Percentiles rank a stretch among this genome's conserved stretches.
Evolutionary conservation across 768 basidiomycete species (phyloP).

Genomic region (Lactifluus hygrophoroides): DNA sequence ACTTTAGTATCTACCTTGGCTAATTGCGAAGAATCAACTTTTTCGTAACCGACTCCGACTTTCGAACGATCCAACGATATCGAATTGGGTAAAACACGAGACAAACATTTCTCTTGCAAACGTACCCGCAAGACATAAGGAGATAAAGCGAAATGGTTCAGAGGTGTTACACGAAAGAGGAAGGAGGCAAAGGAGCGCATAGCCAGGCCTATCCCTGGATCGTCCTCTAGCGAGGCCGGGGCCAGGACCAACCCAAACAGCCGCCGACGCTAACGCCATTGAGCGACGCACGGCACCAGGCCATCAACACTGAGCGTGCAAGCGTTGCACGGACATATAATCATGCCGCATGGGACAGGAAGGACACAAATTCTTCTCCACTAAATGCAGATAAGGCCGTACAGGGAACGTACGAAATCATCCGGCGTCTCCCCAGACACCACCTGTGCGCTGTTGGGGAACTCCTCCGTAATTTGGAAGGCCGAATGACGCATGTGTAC

Average conservation of each 20-base stretch:
- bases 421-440: slow-evolving; percentile 20
- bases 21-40: neutral
- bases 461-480: slow-evolving; percentile 10
- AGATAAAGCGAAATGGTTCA: slow-evolving; percentile 1
- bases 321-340: slow-evolving; percentile 5
- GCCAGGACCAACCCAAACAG: neutral
- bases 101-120: neutral
- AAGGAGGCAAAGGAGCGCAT: slow-evolving; percentile 11
- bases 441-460: slow-evolving; percentile 12
- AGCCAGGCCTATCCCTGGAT: slow-evolving; percentile 4
- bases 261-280: slow-evolving; percentile 1
- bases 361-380: slow-evolving; percentile 4
- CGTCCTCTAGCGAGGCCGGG: neutral
- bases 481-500: slow-evolving; percentile 7
- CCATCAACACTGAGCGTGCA: slow-evolving; percentile 13
- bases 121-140: slow-evolving; percentile 3
- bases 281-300: slow-evolving; percentile 2
- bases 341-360: slow-evolving; percentile 2
- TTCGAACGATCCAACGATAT: neutral
- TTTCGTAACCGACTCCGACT: neutral
- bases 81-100: neutral
- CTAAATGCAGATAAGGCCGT: neutral
- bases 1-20: neutral
- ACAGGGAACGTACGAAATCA: slow-evolving; percentile 1
- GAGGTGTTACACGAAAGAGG: slow-evolving; percentile 8